These are phyloP conservation scores for Nakaseomyces nivariensis DNA, from an alignment of 1,139 yeast species.

Conservation along the genomic window DNA sequence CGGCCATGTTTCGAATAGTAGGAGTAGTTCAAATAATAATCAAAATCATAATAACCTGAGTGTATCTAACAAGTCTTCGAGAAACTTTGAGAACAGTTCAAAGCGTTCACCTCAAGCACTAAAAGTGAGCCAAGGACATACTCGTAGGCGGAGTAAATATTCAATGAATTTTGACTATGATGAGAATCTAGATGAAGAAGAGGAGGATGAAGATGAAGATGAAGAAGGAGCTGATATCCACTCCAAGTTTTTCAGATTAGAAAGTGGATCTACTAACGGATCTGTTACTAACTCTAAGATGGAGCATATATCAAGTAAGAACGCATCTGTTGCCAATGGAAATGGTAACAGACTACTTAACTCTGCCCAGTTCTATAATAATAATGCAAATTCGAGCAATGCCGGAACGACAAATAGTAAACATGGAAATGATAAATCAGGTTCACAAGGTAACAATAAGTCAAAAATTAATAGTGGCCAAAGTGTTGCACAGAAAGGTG, in stretches of 20 bases:
- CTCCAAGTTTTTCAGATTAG: conserved; percentile 19
- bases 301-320: background rate
- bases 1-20: background rate
- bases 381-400: conserved; percentile 5
- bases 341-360: conserved; percentile 6
- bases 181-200: conserved; percentile 25
- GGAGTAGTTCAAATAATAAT: background rate
- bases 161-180: conserved; percentile 26
- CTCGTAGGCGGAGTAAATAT: conserved; percentile 11
- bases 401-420: conserved; percentile 1
- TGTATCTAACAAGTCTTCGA: conserved; percentile 1
- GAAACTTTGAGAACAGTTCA: background rate
- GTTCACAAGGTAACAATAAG: background rate
- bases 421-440: background rate
- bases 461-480: background rate
- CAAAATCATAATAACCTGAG: background rate
- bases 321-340: background rate
- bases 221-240: conserved; percentile 22
- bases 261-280: conserved; percentile 3
- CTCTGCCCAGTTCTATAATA: background rate
- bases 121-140: background rate
- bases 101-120: background rate
- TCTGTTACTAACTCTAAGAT: background rate
- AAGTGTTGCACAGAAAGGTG: background rate
- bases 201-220: conserved; percentile 28